Percentiles rank a stretch among this genome's conserved stretches.
These are phyloP conservation scores for Phaseolus coccineus DNA, from an alignment of 331 rosid species.

Conservation along the genomic window DNA sequence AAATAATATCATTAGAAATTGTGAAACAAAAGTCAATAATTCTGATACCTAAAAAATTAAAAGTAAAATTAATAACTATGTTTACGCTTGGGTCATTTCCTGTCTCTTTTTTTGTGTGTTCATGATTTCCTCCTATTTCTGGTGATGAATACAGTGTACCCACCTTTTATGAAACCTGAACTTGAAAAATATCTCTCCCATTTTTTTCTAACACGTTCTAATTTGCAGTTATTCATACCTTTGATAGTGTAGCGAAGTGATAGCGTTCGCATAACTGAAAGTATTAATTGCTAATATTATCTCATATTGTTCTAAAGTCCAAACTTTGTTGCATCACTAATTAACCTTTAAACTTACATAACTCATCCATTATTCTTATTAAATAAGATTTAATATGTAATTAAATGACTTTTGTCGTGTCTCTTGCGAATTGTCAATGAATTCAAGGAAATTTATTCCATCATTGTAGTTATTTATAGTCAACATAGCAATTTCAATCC, in stretches of 20 bases:
- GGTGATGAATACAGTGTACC: slow-evolving; percentile 12
- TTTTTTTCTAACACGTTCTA: slow-evolving; percentile 6
- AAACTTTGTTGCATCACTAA: neutral
- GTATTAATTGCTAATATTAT: slow-evolving; percentile 13
- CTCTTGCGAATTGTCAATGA: neutral
- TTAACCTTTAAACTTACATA: neutral
- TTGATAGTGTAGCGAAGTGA: slow-evolving; percentile 18
- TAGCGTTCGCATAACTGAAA: slow-evolving; percentile 23
- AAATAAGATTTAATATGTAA: neutral
- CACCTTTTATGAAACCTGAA: neutral
- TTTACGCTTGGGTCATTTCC: neutral
- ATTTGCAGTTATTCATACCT: slow-evolving; percentile 6
- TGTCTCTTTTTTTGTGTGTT: neutral
- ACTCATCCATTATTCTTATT: slow-evolving; percentile 6
- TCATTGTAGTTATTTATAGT: neutral
- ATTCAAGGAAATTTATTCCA: slow-evolving; percentile 3
- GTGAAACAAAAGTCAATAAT: too few species aligned
- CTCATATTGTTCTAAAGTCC: neutral
- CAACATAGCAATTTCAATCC: neutral
- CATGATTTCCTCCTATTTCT: neutral
- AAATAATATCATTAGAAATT: too few species aligned
- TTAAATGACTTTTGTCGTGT: slow-evolving; percentile 6
- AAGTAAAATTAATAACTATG: neutral
- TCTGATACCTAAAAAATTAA: too few species aligned
- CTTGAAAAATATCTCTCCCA: neutral